phyloP scores from a whole-genome alignment of 176 grass and related monocot species.

The Carex myosuroides region DNA sequence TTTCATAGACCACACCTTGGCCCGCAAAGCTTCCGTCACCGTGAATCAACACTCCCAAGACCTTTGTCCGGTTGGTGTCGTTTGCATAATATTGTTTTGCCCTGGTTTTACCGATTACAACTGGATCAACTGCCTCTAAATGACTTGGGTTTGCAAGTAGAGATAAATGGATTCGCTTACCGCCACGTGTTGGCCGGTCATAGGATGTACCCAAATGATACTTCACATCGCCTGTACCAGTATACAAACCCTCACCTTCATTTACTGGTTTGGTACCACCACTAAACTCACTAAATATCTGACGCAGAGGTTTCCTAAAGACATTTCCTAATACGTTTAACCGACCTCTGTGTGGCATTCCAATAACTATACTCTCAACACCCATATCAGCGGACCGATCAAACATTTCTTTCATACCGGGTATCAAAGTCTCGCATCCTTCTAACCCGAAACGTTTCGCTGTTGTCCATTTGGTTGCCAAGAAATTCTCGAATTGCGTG shows the following conservation, averaged over 20 bases:
- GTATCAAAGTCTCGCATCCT: constrained; percentile 42
- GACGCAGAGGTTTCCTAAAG: constrained; percentile 35
- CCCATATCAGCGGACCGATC: constrained; percentile 37
- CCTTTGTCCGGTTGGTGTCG: constrained; percentile 50
- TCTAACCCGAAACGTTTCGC: constrained; percentile 43
- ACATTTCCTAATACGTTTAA: constrained; percentile 37
- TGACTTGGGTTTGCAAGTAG: constrained; percentile 37
- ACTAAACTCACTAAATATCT: constrained; percentile 45
- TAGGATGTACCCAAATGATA: constrained; percentile 42
- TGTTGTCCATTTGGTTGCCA: constrained; percentile 35
- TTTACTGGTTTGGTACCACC: constrained; percentile 36
- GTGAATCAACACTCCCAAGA: constrained; percentile 76
- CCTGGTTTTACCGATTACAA: constrained; percentile 34
- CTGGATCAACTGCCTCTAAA: constrained; percentile 35
- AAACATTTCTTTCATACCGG: constrained; percentile 49
- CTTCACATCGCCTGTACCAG: constrained; percentile 41
- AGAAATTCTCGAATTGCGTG: constrained; percentile 43
- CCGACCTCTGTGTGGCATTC: constrained; percentile 43
- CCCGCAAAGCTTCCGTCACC: constrained; percentile 95
- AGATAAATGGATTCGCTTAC: constrained; percentile 30
- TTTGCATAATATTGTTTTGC: constrained; percentile 32
- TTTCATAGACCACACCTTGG: constrained; percentile 90
- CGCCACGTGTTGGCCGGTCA: constrained; percentile 30
- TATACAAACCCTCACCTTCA: constrained; percentile 32
- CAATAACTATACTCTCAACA: constrained; percentile 47